phyloP scores from a whole-genome alignment of 805 yeast species.

The Starmerella davenportii region DNA sequence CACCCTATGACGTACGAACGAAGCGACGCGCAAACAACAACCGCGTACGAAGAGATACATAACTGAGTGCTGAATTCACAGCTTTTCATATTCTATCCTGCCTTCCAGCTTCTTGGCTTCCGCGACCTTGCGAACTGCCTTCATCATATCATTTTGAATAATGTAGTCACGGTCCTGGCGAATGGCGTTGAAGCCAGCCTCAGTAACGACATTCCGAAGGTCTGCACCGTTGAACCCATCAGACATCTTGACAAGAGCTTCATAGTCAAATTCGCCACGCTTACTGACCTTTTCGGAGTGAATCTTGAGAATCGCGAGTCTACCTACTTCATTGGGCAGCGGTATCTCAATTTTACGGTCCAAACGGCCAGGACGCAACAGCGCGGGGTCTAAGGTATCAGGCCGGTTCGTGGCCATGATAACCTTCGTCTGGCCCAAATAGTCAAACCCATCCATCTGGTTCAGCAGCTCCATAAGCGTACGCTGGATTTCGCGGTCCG shows the following conservation, averaged over 20 bases:
- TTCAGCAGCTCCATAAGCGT: conserved; percentile 91
- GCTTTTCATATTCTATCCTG: conserved; percentile 81
- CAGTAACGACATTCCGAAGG: conserved; percentile 91
- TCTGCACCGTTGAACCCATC: conserved; percentile 99
- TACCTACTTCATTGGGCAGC: conserved; percentile 87
- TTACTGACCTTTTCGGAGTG: conserved; percentile 73
- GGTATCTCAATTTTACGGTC: conserved; percentile 93
- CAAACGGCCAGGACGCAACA: conserved; percentile 90
- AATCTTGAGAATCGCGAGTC: conserved; percentile 84
- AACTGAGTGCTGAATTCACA: too few species aligned
- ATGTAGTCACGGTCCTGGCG: conserved; percentile 95
- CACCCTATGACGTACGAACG: too few species aligned
- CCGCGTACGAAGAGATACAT: too few species aligned
- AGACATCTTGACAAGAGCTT: conserved; percentile 93
- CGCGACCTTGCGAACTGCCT: conserved; percentile 93
- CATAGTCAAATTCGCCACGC: conserved; percentile 91
- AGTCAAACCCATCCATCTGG: conserved; percentile 98
- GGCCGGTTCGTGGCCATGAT: conserved; percentile 99
- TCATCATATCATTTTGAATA: conserved; percentile 83
- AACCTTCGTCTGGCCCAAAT: conserved; percentile 87
- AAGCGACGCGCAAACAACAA: too few species aligned
- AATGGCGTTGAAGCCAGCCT: conserved; percentile 95
- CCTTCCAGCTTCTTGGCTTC: conserved; percentile 96
- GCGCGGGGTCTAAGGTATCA: conserved; percentile 92
- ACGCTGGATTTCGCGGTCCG: conserved; percentile 96